Evolutionary conservation across 176 grass and related monocot genomes (phyloP).

Genomic region (Bolboschoenus planiculmis): DNA sequence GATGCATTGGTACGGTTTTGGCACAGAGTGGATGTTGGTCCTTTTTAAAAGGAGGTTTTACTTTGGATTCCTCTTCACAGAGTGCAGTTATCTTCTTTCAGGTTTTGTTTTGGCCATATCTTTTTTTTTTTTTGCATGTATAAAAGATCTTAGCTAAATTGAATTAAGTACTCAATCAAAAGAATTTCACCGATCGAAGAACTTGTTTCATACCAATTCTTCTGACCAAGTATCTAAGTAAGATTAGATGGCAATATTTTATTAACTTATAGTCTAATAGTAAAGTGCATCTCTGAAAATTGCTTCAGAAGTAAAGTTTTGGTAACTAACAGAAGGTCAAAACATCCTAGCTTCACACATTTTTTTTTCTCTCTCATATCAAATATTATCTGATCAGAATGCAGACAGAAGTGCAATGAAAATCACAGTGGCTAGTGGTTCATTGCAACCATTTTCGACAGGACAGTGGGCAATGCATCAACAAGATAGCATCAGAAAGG

Average conservation of each 20-base stretch:
- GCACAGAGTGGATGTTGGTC: constrained; percentile 81
- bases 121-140: not conserved
- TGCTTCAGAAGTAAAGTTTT: not conserved
- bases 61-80: constrained; percentile 54
- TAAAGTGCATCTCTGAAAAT: not conserved
- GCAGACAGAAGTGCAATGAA: constrained; percentile 66
- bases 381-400: constrained; percentile 29
- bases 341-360: not conserved
- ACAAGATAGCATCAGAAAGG: constrained; percentile 70
- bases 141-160: not conserved
- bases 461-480: constrained; percentile 85
- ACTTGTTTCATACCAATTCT: not conserved
- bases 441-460: constrained; percentile 66
- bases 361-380: not conserved
- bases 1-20: constrained; percentile 67
- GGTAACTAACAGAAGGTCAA: not conserved
- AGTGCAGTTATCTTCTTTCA: constrained; percentile 64
- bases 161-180: not conserved
- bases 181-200: not conserved
- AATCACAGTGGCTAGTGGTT: constrained; percentile 49
- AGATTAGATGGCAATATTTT: too few relatives aligned
- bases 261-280: too few relatives aligned
- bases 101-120: too few relatives aligned
- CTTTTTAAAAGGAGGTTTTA: constrained; percentile 76
- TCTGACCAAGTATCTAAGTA: not conserved